Evolutionary conservation across 495 filamentous ascomycete genomes (phyloP).

Genomic region (Daldinia vernicosa): DNA sequence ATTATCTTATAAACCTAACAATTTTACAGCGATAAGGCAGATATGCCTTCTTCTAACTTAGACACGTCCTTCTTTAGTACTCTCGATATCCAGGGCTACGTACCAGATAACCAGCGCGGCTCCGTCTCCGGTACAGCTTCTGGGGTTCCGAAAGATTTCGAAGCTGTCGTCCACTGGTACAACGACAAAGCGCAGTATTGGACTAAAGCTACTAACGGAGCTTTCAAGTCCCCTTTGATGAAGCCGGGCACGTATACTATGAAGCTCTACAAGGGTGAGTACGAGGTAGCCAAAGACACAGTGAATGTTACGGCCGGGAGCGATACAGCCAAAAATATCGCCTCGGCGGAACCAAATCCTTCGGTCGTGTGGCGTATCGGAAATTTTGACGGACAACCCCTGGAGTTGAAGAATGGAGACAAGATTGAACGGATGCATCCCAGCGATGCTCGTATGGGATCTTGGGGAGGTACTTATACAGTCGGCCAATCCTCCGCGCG

Average conservation of each 20-base stretch:
- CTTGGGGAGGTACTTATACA: conserved; percentile 63
- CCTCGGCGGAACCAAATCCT: conserved; percentile 54
- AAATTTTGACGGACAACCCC: conserved; percentile 64
- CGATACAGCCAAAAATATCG: conserved; percentile 57
- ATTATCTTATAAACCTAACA: background rate
- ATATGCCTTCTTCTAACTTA: conserved; percentile 52
- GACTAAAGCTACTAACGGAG: conserved; percentile 59
- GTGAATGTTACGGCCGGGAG: conserved; percentile 60
- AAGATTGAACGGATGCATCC: conserved; percentile 70
- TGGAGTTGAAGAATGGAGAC: conserved; percentile 66
- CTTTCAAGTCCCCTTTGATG: conserved; percentile 70
- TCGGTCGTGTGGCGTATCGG: conserved; percentile 67
- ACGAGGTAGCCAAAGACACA: conserved; percentile 54
- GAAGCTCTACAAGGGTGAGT: conserved; percentile 68
- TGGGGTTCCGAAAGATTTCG: conserved; percentile 55
- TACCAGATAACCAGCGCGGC: conserved; percentile 58
- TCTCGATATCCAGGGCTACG: conserved; percentile 63
- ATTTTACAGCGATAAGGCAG: conserved; percentile 46
- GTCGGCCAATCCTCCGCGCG: conserved; percentile 57
- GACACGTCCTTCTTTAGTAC: conserved; percentile 65
- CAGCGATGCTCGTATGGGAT: conserved; percentile 62
- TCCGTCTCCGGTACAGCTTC: conserved; percentile 65
- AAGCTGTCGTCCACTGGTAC: conserved; percentile 70
- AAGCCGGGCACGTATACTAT: conserved; percentile 72
- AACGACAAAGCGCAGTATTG: conserved; percentile 70